Percentiles rank a stretch among this genome's conserved stretches.
These are phyloP conservation scores for Silene vulgaris DNA, from an alignment of 179 eudicot species.

Conservation along the genomic window DNA sequence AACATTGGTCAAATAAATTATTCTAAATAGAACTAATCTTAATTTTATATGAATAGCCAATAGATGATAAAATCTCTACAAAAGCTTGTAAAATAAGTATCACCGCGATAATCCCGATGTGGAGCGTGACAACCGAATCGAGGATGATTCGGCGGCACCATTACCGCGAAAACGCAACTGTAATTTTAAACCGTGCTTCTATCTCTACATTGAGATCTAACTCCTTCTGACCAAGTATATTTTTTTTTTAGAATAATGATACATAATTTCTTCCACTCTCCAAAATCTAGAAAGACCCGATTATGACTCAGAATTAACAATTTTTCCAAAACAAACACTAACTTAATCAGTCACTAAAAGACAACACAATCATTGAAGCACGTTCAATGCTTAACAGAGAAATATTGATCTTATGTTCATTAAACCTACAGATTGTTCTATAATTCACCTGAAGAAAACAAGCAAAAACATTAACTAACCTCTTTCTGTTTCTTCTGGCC, in stretches of 20 bases:
- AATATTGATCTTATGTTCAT: not conserved
- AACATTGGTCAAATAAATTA: no score
- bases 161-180: no score
- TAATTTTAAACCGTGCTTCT: not conserved
- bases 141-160: no score
- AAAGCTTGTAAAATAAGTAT: no score
- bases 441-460: constrained; percentile 12
- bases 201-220: not conserved
- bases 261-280: not conserved
- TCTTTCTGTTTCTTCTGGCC: constrained; percentile 64
- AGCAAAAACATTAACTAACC: constrained; percentile 39
- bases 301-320: not conserved
- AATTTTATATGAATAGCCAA: no score
- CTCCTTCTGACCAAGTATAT: not conserved
- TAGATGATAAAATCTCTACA: no score
- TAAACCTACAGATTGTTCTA: not conserved
- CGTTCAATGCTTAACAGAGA: not conserved
- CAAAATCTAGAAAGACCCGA: not conserved
- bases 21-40: no score
- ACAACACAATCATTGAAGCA: not conserved
- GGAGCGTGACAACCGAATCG: no score
- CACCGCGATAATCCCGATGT: no score
- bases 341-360: not conserved
- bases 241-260: not conserved
- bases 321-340: not conserved